A percentile compares a stretch with the other conserved stretches of the same genome.
Conservation (phyloP, 2,329 filamentous ascomycete genomes). For the Fusarium piperis region DNA sequence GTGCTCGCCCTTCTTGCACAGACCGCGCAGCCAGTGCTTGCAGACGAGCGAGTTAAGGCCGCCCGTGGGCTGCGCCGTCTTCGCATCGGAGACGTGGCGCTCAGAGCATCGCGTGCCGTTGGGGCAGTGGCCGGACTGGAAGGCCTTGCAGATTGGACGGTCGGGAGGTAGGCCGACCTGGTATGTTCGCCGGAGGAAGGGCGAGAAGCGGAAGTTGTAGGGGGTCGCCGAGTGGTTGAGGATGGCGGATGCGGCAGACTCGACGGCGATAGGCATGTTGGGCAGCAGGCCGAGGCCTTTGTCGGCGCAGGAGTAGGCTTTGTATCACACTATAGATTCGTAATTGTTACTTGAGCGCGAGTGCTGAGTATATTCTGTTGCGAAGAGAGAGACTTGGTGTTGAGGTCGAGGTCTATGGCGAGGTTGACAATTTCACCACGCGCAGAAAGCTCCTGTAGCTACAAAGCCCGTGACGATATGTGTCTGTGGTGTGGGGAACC, state of each 20-base stretch:
- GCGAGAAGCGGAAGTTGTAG: slow-evolving; percentile 84
- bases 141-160: slow-evolving; percentile 86
- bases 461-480: slow-evolving; percentile 7
- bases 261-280: slow-evolving; percentile 46
- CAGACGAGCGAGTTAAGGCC: slow-evolving; percentile 88
- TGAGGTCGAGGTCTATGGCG: slow-evolving; percentile 11
- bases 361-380: background rate
- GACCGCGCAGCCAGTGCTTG: slow-evolving; percentile 97
- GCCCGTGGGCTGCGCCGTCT: slow-evolving; percentile 49
- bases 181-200: slow-evolving; percentile 85
- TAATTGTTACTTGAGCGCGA: background rate
- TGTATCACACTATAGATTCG: background rate
- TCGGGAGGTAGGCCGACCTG: slow-evolving; percentile 84
- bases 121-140: slow-evolving; percentile 86
- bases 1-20: slow-evolving; percentile 96
- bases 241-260: slow-evolving; percentile 55
- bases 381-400: background rate
- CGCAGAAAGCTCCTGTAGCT: slow-evolving; percentile 30
- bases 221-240: slow-evolving; percentile 64
- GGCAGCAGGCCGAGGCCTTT: slow-evolving; percentile 21
- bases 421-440: slow-evolving; percentile 6
- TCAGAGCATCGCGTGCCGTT: slow-evolving; percentile 86
- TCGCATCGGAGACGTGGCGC: slow-evolving; percentile 70
- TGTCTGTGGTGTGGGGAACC: slow-evolving; percentile 9
- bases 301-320: background rate